Percentiles rank a stretch among this genome's conserved stretches.
phyloP scores from a whole-genome alignment of 2,329 filamentous ascomycete species.

The Nectriaceae sp. region DNA sequence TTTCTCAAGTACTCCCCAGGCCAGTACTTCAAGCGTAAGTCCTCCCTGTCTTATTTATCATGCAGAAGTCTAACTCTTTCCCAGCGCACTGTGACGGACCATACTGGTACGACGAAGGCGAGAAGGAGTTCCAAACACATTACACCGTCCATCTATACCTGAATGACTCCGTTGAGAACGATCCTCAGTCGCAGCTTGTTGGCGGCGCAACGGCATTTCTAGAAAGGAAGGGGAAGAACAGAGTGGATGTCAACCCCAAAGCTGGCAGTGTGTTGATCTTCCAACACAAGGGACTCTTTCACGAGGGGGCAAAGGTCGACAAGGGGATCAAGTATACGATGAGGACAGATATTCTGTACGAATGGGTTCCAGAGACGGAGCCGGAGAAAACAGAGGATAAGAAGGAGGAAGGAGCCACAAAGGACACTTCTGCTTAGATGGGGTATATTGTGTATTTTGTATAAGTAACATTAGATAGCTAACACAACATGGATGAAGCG shows the following conservation, averaged over 20 bases:
- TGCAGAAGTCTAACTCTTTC: constrained; percentile 1
- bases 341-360: constrained; percentile 57
- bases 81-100: constrained; percentile 67
- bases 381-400: neutral
- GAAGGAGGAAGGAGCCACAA: neutral
- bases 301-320: constrained; percentile 55
- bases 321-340: constrained; percentile 58
- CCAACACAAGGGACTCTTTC: constrained; percentile 53
- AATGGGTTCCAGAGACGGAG: constrained; percentile 27
- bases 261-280: constrained; percentile 62
- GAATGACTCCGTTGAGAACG: constrained; percentile 29
- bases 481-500: neutral
- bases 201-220: constrained; percentile 60
- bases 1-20: constrained; percentile 73
- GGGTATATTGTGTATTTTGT: neutral
- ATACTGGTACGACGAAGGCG: constrained; percentile 60
- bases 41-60: neutral
- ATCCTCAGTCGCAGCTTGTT: constrained; percentile 34
- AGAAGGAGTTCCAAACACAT: constrained; percentile 45
- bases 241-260: constrained; percentile 56
- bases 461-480: neutral
- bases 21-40: constrained; percentile 67
- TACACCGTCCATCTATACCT: constrained; percentile 58
- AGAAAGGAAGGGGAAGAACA: constrained; percentile 42
- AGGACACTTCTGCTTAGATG: constrained; percentile 2